These are phyloP conservation scores for Lactuca saligna DNA, from an alignment of 129 eudicot species.

Conservation along the genomic window DNA sequence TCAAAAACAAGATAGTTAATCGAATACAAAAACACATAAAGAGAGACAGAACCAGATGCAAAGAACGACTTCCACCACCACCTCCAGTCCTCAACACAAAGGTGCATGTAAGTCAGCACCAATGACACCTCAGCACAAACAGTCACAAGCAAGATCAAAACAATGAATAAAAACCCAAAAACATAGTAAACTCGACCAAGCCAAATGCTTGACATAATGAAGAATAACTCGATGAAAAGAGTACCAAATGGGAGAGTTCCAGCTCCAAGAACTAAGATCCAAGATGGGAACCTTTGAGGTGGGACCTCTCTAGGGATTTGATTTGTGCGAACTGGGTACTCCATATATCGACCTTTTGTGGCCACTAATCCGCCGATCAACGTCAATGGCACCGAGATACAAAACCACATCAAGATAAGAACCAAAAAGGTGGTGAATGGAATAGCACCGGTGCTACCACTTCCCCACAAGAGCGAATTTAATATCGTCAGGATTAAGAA, in stretches of 20 bases:
- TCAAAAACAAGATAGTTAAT: conserved; percentile 37
- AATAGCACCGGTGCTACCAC: conserved; percentile 35
- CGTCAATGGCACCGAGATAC: conserved; percentile 37
- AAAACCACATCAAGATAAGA: conserved; percentile 32
- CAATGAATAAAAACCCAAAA: conserved; percentile 37
- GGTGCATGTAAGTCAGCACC: conserved; percentile 38
- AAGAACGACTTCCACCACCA: conserved; percentile 52
- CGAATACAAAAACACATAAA: conserved; percentile 30
- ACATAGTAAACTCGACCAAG: conserved; percentile 44
- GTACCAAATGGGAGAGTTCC: conserved; percentile 50
- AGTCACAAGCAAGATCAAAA: conserved; percentile 29
- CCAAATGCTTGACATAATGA: conserved; percentile 45
- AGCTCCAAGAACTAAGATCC: conserved; percentile 39
- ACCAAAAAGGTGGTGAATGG: conserved; percentile 35
- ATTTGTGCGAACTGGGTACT: conserved; percentile 42
- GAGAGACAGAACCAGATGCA: conserved; percentile 42
- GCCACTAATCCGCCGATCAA: conserved; percentile 33
- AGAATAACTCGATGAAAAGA: conserved; percentile 38
- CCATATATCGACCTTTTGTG: conserved; percentile 25
- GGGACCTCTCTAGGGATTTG: conserved; percentile 43
- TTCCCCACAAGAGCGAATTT: conserved; percentile 38
- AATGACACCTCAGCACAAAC: conserved; percentile 42
- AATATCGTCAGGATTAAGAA: conserved; percentile 26
- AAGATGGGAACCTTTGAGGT: conserved; percentile 39
- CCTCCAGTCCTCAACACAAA: conserved; percentile 41